phyloP scores from a whole-genome alignment of 2,329 filamentous ascomycete genomes.

The Davidsoniella neocaledoniae region DNA sequence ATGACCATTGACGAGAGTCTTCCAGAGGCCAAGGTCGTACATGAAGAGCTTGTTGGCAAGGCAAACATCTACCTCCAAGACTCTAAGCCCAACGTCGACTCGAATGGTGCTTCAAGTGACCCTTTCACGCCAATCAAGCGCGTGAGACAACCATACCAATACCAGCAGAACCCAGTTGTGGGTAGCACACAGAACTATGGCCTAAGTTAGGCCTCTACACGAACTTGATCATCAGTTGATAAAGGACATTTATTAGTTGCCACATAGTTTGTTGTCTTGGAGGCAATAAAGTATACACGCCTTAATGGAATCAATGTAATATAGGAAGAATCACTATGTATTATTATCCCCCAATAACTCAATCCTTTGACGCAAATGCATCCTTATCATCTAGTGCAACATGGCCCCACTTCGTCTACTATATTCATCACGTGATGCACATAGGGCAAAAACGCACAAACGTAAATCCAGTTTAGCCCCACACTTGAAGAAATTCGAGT shows the following conservation, averaged over 20 bases:
- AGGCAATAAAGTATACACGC: background rate
- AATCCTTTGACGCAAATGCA: background rate
- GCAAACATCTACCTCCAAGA: slow-evolving; percentile 19
- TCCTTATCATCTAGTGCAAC: background rate
- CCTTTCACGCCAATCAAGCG: background rate
- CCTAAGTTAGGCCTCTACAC: slow-evolving; percentile 15
- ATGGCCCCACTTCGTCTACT: background rate
- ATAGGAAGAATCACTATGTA: slow-evolving; percentile 8
- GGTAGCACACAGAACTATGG: slow-evolving; percentile 25
- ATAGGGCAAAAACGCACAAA: slow-evolving; percentile 9
- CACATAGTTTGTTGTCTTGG: background rate
- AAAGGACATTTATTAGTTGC: too few relatives aligned
- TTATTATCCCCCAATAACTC: slow-evolving; percentile 1
- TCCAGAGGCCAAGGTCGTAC: slow-evolving; percentile 25
- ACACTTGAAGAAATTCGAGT: background rate
- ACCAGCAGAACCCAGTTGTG: slow-evolving; percentile 14
- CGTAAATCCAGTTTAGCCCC: background rate
- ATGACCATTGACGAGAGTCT: slow-evolving; percentile 26
- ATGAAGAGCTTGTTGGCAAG: slow-evolving; percentile 28
- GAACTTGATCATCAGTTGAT: too few relatives aligned
- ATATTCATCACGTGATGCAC: slow-evolving; percentile 1
- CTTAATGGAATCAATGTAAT: slow-evolving; percentile 7
- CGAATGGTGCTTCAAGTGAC: background rate
- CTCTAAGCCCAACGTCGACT: background rate
- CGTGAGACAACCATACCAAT: background rate